These are phyloP conservation scores for Spinellus fusiger DNA, from an alignment of 192 early-diverging fungal species.

Conservation along the genomic window DNA sequence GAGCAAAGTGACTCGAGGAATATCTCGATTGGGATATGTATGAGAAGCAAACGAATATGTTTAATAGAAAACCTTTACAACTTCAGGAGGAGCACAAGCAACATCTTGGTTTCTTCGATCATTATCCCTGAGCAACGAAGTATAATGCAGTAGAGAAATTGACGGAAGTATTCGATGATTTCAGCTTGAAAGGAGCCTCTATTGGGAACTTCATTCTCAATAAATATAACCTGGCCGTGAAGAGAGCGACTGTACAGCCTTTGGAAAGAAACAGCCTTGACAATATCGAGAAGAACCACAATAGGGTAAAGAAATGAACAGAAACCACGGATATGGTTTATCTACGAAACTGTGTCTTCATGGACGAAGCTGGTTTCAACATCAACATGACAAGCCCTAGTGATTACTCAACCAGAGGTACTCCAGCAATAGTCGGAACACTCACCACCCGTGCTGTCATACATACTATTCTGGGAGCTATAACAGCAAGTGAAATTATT, in stretches of 20 bases:
- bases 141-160: not conserved
- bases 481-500: slow-evolving; percentile 6
- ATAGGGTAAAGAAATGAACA: not conserved
- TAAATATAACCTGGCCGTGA: not conserved
- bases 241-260: slow-evolving; percentile 1
- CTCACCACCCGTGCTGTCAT: not conserved
- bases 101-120: not conserved
- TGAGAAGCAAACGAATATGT: not conserved
- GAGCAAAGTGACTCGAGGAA: not conserved
- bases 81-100: slow-evolving; percentile 1
- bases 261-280: not conserved
- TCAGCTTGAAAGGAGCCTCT: not conserved
- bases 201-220: slow-evolving; percentile 2
- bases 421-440: slow-evolving; percentile 5
- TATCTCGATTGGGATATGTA: not conserved
- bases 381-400: slow-evolving; percentile 23
- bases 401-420: slow-evolving; percentile 14
- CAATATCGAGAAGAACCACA: not conserved
- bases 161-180: not conserved
- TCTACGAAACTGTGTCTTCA: slow-evolving; percentile 12
- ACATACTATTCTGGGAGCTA: slow-evolving; percentile 5
- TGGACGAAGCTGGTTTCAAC: slow-evolving; percentile 31
- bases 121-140: not conserved
- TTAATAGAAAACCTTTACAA: not conserved
- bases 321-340: not conserved